These are phyloP conservation scores for Sporothrix schenckii DNA, from an alignment of 2,329 filamentous ascomycete genomes.

Conservation along the genomic window DNA sequence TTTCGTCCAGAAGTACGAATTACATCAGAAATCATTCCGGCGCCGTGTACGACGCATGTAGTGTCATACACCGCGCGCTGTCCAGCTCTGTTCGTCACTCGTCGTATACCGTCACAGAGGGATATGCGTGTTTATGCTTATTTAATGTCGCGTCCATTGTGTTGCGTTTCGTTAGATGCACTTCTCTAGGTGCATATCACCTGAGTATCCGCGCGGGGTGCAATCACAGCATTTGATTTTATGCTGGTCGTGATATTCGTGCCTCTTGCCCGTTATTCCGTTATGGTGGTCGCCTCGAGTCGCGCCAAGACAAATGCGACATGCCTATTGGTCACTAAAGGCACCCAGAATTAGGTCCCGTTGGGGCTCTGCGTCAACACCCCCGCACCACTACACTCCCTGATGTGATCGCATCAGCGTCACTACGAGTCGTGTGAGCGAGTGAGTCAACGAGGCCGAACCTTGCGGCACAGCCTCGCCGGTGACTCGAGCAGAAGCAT, in stretches of 20 bases:
- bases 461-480: slow-evolving; percentile 19
- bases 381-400: not conserved
- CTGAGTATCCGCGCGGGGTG: not conserved
- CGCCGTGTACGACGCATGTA: not conserved
- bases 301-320: not conserved
- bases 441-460: not conserved
- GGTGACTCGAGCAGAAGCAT: slow-evolving; percentile 9
- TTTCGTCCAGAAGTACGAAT: too few relatives aligned
- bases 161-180: too few relatives aligned
- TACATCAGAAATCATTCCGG: too few relatives aligned
- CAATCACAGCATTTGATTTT: not conserved
- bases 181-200: too few relatives aligned
- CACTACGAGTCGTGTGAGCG: not conserved
- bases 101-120: not conserved
- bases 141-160: not conserved
- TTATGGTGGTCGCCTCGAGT: not conserved
- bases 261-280: not conserved
- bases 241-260: not conserved
- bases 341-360: not conserved
- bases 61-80: not conserved
- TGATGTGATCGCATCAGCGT: not conserved
- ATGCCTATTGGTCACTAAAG: slow-evolving; percentile 1
- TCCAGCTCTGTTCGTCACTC: not conserved
- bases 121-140: not conserved
- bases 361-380: not conserved